Evolutionary conservation across 768 basidiomycete species (phyloP).

Genomic region (Thelephora ganbajun): DNA sequence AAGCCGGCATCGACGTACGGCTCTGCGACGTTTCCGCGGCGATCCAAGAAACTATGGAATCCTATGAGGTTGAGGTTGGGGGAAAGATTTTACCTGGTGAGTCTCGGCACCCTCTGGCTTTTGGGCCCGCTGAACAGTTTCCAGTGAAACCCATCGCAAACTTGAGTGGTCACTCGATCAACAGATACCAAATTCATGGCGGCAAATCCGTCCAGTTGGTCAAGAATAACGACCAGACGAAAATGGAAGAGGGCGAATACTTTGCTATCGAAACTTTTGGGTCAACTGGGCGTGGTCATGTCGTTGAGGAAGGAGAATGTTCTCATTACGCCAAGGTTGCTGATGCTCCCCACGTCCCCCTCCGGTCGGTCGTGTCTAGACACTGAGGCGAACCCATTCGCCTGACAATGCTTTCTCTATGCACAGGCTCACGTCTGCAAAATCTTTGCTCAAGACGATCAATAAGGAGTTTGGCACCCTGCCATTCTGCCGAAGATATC

Average conservation of each 20-base stretch:
- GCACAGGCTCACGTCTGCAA: slow-evolving; percentile 66
- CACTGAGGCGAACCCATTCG: background rate
- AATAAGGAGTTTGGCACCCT: slow-evolving; percentile 89
- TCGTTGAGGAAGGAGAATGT: slow-evolving; percentile 87
- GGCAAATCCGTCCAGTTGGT: slow-evolving; percentile 87
- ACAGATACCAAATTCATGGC: slow-evolving; percentile 83
- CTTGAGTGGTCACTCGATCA: slow-evolving; percentile 89
- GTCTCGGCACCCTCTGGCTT: slow-evolving; percentile 4
- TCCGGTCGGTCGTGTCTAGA: slow-evolving; percentile 38
- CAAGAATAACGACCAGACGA: slow-evolving; percentile 78
- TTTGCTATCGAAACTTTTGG: slow-evolving; percentile 99
- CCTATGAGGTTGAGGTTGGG: slow-evolving; percentile 89
- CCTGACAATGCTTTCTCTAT: slow-evolving; percentile 1
- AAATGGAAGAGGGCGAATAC: slow-evolving; percentile 99
- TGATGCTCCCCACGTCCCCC: slow-evolving; percentile 57
- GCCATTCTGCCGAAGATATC: slow-evolving; percentile 90
- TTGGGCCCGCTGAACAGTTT: background rate
- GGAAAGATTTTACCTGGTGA: slow-evolving; percentile 72
- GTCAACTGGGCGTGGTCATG: slow-evolving; percentile 83
- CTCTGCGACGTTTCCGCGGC: slow-evolving; percentile 83
- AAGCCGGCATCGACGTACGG: slow-evolving; percentile 92
- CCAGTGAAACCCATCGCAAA: slow-evolving; percentile 89
- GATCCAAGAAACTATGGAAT: slow-evolving; percentile 98
- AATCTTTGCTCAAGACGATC: slow-evolving; percentile 75
- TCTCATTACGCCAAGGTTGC: slow-evolving; percentile 80